phyloP scores from a whole-genome alignment of 192 early-diverging fungal genomes.

The Allomyces javanicus region DNA sequence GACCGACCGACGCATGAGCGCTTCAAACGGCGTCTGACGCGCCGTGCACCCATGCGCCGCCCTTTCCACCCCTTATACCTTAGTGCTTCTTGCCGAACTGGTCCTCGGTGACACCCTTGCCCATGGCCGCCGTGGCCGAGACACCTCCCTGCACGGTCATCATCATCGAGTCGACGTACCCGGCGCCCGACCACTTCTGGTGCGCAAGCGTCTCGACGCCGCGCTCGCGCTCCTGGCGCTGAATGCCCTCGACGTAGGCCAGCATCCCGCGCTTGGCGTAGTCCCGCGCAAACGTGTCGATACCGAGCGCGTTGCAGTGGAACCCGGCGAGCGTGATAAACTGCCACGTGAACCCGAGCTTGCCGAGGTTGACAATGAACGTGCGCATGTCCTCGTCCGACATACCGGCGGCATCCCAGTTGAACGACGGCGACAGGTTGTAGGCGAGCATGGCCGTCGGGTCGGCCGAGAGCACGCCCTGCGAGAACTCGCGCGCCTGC shows the following conservation, averaged over 20 bases:
- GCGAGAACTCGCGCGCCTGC: conserved; percentile 79
- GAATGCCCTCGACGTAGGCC: conserved; percentile 79
- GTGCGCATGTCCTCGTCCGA: conserved; percentile 67
- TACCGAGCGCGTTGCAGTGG: conserved; percentile 74
- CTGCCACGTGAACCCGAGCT: conserved; percentile 91
- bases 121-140: conserved; percentile 85
- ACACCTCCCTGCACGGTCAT: conserved; percentile 86
- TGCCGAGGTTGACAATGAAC: conserved; percentile 65
- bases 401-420: conserved; percentile 95
- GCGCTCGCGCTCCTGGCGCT: conserved; percentile 75
- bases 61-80: neutral
- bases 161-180: conserved; percentile 51
- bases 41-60: too few species aligned
- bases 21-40: too few species aligned
- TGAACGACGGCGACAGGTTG: conserved; percentile 93
- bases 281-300: conserved; percentile 67
- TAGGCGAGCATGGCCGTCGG: conserved; percentile 81
- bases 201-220: conserved; percentile 81
- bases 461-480: conserved; percentile 55
- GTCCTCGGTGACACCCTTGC: conserved; percentile 67
- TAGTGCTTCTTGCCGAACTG: conserved; percentile 32
- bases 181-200: conserved; percentile 64
- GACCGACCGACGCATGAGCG: too few species aligned
- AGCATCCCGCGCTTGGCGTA: conserved; percentile 80
- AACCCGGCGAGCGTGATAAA: conserved; percentile 94